Percentiles rank a stretch among this genome's conserved stretches.
These are phyloP conservation scores for Scenedesmus sp. DNA, from an alignment of 163 green algal species.

Conservation along the genomic window DNA sequence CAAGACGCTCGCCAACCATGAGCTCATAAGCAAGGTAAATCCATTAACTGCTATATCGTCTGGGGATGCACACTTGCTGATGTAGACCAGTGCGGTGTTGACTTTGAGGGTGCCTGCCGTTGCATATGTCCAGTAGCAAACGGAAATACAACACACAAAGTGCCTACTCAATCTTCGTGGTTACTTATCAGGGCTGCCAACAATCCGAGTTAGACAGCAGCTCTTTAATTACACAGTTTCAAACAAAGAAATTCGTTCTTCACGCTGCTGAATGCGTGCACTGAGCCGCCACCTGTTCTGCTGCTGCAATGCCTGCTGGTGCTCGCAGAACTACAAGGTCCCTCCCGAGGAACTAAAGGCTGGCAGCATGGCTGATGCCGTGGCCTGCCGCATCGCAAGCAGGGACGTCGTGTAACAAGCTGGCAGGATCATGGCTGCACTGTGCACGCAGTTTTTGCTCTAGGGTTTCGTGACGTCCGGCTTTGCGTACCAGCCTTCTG, in stretches of 20 bases:
- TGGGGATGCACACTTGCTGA: neutral
- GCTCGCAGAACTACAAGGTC: conserved; percentile 72
- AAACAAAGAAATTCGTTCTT: too few species aligned
- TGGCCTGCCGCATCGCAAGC: conserved; percentile 67
- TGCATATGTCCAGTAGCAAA: too few species aligned
- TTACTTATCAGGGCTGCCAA: too few species aligned
- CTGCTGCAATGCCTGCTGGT: conserved; percentile 1
- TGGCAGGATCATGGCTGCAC: neutral
- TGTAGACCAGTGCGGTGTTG: neutral
- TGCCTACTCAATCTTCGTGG: too few species aligned
- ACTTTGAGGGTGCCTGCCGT: too few species aligned
- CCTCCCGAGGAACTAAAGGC: conserved; percentile 64
- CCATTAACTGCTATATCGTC: neutral
- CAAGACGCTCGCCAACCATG: neutral
- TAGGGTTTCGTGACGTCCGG: neutral
- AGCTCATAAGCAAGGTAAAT: neutral
- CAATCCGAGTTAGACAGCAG: too few species aligned
- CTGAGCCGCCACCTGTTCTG: neutral
- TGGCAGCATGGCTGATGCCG: conserved; percentile 64
- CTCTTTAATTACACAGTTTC: too few species aligned
- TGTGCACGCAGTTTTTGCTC: neutral
- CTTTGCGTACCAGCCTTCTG: neutral
- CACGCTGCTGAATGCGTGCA: too few species aligned
- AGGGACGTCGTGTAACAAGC: conserved; percentile 55
- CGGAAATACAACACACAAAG: too few species aligned